phyloP scores from a whole-genome alignment of 768 basidiomycete genomes.

The Boletus reticuloceps region DNA sequence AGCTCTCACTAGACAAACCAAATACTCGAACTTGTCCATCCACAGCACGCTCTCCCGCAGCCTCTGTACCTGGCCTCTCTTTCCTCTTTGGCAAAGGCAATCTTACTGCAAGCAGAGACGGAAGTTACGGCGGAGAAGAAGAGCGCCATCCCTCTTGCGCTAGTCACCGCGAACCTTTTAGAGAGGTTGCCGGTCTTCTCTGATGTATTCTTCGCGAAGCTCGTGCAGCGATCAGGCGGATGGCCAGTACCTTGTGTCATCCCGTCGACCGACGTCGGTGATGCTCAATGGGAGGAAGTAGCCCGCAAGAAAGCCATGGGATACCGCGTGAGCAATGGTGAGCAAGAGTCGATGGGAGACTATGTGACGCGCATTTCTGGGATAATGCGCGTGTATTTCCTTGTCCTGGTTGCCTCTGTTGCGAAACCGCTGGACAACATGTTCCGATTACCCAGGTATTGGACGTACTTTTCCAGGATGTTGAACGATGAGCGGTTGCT shows the following conservation, averaged over 20 bases:
- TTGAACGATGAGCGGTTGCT: conserved; percentile 50
- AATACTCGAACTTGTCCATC: conserved; percentile 41
- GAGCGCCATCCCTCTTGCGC: conserved; percentile 80
- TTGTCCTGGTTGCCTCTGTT: conserved; percentile 48
- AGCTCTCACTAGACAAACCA: conserved; percentile 35
- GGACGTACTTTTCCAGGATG: conserved; percentile 72
- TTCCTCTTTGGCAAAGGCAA: conserved; percentile 84
- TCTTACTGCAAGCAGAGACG: conserved; percentile 89
- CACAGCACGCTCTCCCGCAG: conserved; percentile 26
- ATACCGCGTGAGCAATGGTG: conserved; percentile 41
- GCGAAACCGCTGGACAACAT: conserved; percentile 40
- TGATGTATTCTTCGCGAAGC: conserved; percentile 77
- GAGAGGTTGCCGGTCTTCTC: conserved; percentile 56
- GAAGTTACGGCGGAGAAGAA: conserved; percentile 89
- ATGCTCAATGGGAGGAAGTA: conserved; percentile 41
- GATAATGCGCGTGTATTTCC: conserved; percentile 84
- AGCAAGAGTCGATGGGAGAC: conserved; percentile 57
- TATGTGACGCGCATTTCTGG: conserved; percentile 70
- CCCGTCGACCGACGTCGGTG: conserved; percentile 50
- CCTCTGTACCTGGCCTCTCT: conserved; percentile 72
- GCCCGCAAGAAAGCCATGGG: conserved; percentile 54
- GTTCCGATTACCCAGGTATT: conserved; percentile 64
- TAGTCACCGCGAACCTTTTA: conserved; percentile 66
- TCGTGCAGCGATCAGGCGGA: conserved; percentile 84
- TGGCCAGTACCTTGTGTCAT: conserved; percentile 78